Percentiles rank a stretch among this genome's conserved stretches.
Evolutionary conservation across 2,329 filamentous ascomycete genomes (phyloP).

Genomic region (Ramichloridium luteum): DNA sequence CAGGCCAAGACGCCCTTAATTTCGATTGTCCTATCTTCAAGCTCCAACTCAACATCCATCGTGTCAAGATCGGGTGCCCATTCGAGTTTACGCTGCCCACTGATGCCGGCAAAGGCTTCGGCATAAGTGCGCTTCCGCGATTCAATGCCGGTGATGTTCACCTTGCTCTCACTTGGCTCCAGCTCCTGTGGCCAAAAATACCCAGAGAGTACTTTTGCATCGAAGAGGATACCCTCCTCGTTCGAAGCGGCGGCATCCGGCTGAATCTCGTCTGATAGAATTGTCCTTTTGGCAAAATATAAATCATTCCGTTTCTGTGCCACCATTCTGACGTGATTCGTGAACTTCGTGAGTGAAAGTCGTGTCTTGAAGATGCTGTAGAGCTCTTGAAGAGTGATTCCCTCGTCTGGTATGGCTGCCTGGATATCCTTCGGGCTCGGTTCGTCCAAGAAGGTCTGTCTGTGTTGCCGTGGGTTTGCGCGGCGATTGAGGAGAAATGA

Average conservation of each 20-base stretch:
- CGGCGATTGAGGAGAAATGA: conserved; percentile 50
- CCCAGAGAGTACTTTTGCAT: conserved; percentile 65
- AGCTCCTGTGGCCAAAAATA: conserved; percentile 79
- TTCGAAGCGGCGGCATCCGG: conserved; percentile 6
- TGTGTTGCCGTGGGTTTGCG: conserved; percentile 19
- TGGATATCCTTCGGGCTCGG: conserved; percentile 23
- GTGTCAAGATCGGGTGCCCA: conserved; percentile 79
- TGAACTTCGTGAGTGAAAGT: conserved; percentile 18
- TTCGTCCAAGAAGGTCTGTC: conserved; percentile 6
- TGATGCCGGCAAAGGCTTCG: conserved; percentile 63
- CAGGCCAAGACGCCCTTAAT: conserved; percentile 65
- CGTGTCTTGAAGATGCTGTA: conserved; percentile 18
- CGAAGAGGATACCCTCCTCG: conserved; percentile 7
- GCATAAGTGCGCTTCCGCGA: conserved; percentile 55
- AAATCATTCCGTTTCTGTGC: conserved; percentile 18
- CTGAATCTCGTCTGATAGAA: conserved; percentile 8
- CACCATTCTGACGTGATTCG: conserved; percentile 17
- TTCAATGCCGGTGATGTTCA: not conserved
- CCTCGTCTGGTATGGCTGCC: conserved; percentile 25
- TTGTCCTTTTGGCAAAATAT: conserved; percentile 20
- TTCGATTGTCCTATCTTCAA: conserved; percentile 64
- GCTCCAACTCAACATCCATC: conserved; percentile 59
- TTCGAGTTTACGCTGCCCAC: conserved; percentile 71
- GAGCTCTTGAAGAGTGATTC: conserved; percentile 24
- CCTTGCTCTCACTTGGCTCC: not conserved